phyloP scores from a whole-genome alignment of 129 eudicot species.

The Helichrysum umbraculigerum region DNA sequence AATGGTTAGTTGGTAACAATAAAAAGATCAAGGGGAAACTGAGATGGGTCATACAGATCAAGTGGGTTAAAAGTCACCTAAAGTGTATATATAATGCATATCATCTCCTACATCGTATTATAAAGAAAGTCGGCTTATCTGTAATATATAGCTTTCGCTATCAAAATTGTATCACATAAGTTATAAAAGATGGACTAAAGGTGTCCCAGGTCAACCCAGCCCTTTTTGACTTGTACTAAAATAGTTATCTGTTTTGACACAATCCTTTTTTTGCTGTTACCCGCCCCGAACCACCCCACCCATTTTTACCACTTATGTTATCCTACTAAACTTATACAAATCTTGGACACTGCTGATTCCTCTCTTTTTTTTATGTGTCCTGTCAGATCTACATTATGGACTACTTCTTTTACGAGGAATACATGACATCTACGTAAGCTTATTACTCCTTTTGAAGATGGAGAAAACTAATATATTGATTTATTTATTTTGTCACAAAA shows the following conservation, averaged over 20 bases:
- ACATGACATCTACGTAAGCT: conserved; percentile 98
- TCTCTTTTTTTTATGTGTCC: conserved; percentile 11
- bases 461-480: not conserved
- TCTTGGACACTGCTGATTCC: conserved; percentile 24
- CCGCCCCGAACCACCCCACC: not conserved
- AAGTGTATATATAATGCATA: not conserved
- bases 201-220: not conserved
- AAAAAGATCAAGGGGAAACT: not conserved
- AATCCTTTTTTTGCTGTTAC: not conserved
- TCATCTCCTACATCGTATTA: not conserved
- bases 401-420: conserved; percentile 85
- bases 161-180: not conserved
- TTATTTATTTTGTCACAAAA: conserved; percentile 12
- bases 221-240: not conserved
- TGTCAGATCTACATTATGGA: conserved; percentile 86
- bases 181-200: not conserved
- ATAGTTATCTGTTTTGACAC: not conserved
- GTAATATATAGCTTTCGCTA: not conserved
- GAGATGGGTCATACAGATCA: not conserved
- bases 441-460: conserved; percentile 10
- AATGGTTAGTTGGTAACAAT: not conserved
- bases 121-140: not conserved
- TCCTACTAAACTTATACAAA: conserved; percentile 20
- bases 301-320: conserved; percentile 1
- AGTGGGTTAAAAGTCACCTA: not conserved